Evolutionary conservation across 805 yeast genomes (phyloP).

Genomic region (Starmerella khaoyaiensis): DNA sequence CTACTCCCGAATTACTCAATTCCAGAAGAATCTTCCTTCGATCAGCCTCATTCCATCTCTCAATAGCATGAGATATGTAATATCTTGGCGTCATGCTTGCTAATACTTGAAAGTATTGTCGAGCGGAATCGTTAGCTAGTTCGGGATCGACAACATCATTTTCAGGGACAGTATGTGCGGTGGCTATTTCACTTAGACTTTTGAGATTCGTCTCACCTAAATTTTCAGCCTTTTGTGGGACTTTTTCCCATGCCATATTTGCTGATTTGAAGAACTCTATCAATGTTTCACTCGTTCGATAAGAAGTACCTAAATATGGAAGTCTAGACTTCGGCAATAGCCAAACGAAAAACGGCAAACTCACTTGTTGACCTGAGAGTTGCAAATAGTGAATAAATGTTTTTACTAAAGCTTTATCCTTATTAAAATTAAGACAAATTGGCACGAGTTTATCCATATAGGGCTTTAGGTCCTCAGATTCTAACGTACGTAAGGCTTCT

Average conservation of each 20-base stretch:
- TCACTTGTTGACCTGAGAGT: no score
- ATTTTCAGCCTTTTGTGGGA: no score
- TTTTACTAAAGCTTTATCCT: conserved; percentile 32
- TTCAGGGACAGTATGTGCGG: not conserved
- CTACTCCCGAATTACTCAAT: conserved; percentile 29
- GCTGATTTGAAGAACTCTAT: no score
- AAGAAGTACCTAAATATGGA: no score
- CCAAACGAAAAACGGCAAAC: no score
- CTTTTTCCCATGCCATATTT: no score
- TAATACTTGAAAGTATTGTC: conserved; percentile 7
- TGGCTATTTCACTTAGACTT: conserved; percentile 22
- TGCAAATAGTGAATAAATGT: conserved; percentile 31
- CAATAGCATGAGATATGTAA: conserved; percentile 30
- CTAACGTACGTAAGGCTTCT: conserved; percentile 26
- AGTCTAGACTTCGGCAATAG: no score
- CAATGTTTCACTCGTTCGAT: no score
- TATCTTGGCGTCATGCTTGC: conserved; percentile 5
- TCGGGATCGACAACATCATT: not conserved
- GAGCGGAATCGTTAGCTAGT: conserved; percentile 1
- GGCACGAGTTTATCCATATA: conserved; percentile 28
- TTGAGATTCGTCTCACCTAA: no score
- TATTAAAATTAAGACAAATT: conserved; percentile 30
- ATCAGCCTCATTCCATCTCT: conserved; percentile 17
- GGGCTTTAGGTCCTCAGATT: conserved; percentile 23
- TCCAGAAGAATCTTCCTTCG: conserved; percentile 23